Percentiles rank a stretch among this genome's conserved stretches.
Evolutionary conservation across 1,284 basidiomycete species (phyloP).

Genomic region (Vanrija pseudolonga): DNA sequence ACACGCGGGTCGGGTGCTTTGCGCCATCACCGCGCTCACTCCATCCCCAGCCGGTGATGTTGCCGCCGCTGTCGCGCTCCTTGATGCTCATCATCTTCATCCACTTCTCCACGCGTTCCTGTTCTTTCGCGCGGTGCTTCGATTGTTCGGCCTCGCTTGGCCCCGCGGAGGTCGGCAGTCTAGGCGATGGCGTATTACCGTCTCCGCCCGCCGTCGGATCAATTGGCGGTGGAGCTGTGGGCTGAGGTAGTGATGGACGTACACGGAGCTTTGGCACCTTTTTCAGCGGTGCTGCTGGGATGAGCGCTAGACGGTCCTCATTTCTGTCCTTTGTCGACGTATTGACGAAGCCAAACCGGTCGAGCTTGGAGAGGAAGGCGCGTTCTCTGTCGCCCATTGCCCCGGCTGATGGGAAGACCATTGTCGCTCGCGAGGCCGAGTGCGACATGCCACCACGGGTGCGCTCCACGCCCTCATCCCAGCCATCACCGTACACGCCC

Average conservation of each 20-base stretch:
- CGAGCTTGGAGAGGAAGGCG: slow-evolving; percentile 61
- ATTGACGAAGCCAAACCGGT: slow-evolving; percentile 80
- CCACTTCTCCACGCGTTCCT: slow-evolving; percentile 76
- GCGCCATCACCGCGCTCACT: slow-evolving; percentile 58
- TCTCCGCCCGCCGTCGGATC: not conserved
- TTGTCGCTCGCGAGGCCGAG: slow-evolving; percentile 45
- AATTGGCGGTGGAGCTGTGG: not conserved
- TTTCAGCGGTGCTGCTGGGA: slow-evolving; percentile 61
- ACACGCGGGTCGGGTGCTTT: slow-evolving; percentile 58
- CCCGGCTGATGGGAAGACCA: slow-evolving; percentile 53
- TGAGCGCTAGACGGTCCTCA: slow-evolving; percentile 69
- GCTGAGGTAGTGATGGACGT: slow-evolving; percentile 1
- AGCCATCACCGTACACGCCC: slow-evolving; percentile 87
- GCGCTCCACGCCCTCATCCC: slow-evolving; percentile 83
- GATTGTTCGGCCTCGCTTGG: not conserved
- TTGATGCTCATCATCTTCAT: slow-evolving; percentile 70
- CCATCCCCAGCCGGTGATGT: slow-evolving; percentile 70
- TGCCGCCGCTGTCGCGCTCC: slow-evolving; percentile 66
- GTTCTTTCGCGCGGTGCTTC: slow-evolving; percentile 57
- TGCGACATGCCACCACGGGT: slow-evolving; percentile 70
- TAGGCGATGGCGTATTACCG: slow-evolving; percentile 17
- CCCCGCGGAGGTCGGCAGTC: slow-evolving; percentile 45
- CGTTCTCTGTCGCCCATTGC: slow-evolving; percentile 56
- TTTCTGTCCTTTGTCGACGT: slow-evolving; percentile 55
- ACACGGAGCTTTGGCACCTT: slow-evolving; percentile 58